These are phyloP conservation scores for Biscogniauxia marginata DNA, from an alignment of 2,329 filamentous ascomycete genomes.

Conservation along the genomic window DNA sequence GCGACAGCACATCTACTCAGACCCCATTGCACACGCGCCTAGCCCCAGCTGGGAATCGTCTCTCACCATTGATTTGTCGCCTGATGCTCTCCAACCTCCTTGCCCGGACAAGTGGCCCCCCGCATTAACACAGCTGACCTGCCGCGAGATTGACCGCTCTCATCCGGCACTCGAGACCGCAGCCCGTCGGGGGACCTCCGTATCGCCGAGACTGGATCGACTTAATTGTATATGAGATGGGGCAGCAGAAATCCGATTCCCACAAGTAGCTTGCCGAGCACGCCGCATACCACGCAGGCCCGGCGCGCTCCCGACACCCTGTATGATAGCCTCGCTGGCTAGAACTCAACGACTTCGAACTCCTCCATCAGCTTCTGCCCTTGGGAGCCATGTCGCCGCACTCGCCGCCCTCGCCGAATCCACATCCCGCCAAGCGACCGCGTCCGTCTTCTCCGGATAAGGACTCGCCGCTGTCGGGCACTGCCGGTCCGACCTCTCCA, in stretches of 20 bases:
- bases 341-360: slow-evolving; percentile 1
- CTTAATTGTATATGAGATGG: slow-evolving; percentile 11
- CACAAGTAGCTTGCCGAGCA: slow-evolving; percentile 17
- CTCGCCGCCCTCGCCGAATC: slow-evolving; percentile 49
- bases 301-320: slow-evolving; percentile 8
- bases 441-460: slow-evolving; percentile 53
- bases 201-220: not conserved
- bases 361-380: too few relatives aligned
- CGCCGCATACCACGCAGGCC: slow-evolving; percentile 4
- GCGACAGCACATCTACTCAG: not conserved
- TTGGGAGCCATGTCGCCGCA: slow-evolving; percentile 42
- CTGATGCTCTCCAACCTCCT: not conserved
- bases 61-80: not conserved
- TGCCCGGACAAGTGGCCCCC: not conserved
- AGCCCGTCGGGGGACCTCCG: not conserved
- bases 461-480: slow-evolving; percentile 40
- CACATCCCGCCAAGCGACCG: slow-evolving; percentile 56
- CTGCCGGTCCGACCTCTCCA: slow-evolving; percentile 36
- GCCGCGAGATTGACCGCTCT: not conserved
- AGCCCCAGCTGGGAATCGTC: not conserved
- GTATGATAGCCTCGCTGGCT: slow-evolving; percentile 7
- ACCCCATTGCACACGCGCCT: not conserved
- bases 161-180: not conserved
- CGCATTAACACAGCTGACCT: not conserved
- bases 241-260: slow-evolving; percentile 16